phyloP scores from a whole-genome alignment of 495 filamentous ascomycete genomes.

The Annulohypoxylon stygium region DNA sequence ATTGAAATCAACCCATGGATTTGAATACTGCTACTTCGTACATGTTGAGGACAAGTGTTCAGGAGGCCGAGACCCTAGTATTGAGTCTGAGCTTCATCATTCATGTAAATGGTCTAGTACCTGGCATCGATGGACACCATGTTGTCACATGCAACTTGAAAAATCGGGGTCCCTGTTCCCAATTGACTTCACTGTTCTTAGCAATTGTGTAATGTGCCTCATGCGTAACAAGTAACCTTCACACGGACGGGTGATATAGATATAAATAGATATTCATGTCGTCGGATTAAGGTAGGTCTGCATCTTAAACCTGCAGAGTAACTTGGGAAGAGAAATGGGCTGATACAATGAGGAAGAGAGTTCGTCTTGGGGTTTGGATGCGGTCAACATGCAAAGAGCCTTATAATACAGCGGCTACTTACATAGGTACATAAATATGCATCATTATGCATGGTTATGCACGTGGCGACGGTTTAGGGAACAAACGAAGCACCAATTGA shows the following conservation, averaged over 20 bases:
- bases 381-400: conserved; percentile 11
- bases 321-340: conserved; percentile 12
- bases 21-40: background rate
- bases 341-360: conserved; percentile 26
- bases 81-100: background rate
- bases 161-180: background rate
- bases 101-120: background rate
- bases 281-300: conserved; percentile 28
- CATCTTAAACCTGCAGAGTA: conserved; percentile 3
- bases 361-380: conserved; percentile 5
- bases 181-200: background rate
- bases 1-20: conserved; percentile 5
- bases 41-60: background rate
- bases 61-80: background rate
- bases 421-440: conserved; percentile 22
- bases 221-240: background rate
- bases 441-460: conserved; percentile 19
- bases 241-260: background rate
- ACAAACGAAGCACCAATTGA: conserved; percentile 36
- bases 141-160: conserved; percentile 11
- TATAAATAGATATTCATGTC: background rate
- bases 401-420: conserved; percentile 29
- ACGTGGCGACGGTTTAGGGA: conserved; percentile 22
- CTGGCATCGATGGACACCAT: background rate
- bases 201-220: background rate